A percentile compares a stretch with the other conserved stretches of the same genome.
phyloP scores from a whole-genome alignment of 2,329 filamentous ascomycete genomes.

The Proliferodiscus dingleyae region DNA sequence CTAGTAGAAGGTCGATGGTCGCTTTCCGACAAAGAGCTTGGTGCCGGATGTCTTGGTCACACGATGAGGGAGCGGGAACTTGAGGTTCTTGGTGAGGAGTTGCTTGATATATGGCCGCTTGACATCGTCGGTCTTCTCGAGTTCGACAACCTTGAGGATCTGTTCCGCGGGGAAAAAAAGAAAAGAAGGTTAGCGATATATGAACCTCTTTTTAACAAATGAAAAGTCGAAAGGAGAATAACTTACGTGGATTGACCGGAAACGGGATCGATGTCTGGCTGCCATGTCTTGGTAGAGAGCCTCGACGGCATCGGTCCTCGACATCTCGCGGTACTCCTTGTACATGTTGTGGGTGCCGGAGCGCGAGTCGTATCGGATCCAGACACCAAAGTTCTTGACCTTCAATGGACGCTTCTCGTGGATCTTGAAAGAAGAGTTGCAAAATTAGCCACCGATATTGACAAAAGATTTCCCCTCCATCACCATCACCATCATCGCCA shows the following conservation, averaged over 20 bases:
- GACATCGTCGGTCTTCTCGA: slow-evolving; percentile 91
- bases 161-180: slow-evolving; percentile 36
- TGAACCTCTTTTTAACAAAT: too few species aligned
- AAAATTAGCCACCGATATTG: slow-evolving; percentile 15
- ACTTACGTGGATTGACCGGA: slow-evolving; percentile 97
- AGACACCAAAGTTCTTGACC: slow-evolving; percentile 99
- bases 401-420: slow-evolving; percentile 98
- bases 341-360: slow-evolving; percentile 99
- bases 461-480: too few species aligned
- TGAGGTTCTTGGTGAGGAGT: slow-evolving; percentile 89
- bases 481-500: too few species aligned
- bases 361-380: slow-evolving; percentile 99
- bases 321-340: slow-evolving; percentile 99
- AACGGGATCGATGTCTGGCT: slow-evolving; percentile 94
- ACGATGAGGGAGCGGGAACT: slow-evolving; percentile 98
- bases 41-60: slow-evolving; percentile 74
- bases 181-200: too few species aligned
- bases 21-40: slow-evolving; percentile 89
- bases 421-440: slow-evolving; percentile 63
- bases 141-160: slow-evolving; percentile 97
- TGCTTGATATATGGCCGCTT: slow-evolving; percentile 99
- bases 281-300: slow-evolving; percentile 99
- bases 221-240: too few species aligned
- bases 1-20: slow-evolving; percentile 95
- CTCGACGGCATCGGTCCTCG: slow-evolving; percentile 90